Conservation (phyloP, 441 rosid genomes). For the Gossypium trilobum region DNA sequence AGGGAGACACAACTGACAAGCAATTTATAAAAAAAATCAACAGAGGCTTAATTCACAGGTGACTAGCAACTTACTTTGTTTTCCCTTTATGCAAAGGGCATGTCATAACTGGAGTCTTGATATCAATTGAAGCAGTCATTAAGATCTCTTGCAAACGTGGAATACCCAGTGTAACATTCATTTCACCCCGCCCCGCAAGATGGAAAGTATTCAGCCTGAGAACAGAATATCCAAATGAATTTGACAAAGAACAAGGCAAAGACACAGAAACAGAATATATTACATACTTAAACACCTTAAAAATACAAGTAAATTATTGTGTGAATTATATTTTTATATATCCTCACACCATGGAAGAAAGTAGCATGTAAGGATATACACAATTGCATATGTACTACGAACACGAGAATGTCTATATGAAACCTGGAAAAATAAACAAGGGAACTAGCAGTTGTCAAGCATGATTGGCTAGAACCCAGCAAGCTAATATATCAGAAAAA, state of each 20-base stretch:
- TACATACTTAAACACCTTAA: not conserved
- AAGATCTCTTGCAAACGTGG: constrained; percentile 96
- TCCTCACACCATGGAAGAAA: not conserved
- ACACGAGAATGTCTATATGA: not conserved
- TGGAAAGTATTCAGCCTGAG: constrained; percentile 92
- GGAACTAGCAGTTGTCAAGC: not conserved
- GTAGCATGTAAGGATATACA: constrained; percentile 1
- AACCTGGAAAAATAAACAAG: not conserved
- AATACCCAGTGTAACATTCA: constrained; percentile 95
- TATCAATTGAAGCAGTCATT: constrained; percentile 76
- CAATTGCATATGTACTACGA: not conserved
- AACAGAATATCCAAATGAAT: constrained; percentile 9
- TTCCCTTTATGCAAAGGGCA: constrained; percentile 67
- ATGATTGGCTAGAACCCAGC: too few species aligned
- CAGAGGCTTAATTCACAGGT: constrained; percentile 7
- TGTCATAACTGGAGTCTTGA: constrained; percentile 87
- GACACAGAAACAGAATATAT: not conserved
- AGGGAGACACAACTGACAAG: not conserved
- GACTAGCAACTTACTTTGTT: constrained; percentile 49
- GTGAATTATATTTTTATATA: not conserved
- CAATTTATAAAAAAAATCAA: not conserved
- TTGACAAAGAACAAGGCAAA: not conserved
- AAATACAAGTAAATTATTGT: not conserved
- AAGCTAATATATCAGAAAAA: too few species aligned
- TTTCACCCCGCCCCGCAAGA: constrained; percentile 99